Evolutionary conservation across 345 rosid genomes (phyloP).

Genomic region (Leavenworthia alabamica): DNA sequence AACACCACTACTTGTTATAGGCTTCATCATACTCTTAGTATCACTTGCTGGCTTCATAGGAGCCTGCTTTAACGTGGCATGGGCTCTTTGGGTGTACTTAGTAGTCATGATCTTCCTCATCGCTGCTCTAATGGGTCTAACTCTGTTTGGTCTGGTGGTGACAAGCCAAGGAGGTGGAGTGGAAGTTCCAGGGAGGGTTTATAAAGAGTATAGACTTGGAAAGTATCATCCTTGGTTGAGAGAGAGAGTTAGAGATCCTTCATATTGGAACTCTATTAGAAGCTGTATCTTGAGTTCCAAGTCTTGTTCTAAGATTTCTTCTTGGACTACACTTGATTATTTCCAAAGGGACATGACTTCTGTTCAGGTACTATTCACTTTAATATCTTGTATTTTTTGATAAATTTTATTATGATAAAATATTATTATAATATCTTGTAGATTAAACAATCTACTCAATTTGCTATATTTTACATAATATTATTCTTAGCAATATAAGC

Average conservation of each 20-base stretch:
- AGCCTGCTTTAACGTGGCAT: conserved; percentile 75
- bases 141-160: conserved; percentile 73
- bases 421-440: too few species aligned
- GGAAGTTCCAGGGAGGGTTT: conserved; percentile 56
- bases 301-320: conserved; percentile 53
- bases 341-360: conserved; percentile 53
- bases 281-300: conserved; percentile 69
- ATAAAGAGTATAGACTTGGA: conserved; percentile 63
- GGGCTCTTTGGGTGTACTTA: conserved; percentile 95
- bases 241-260: conserved; percentile 50
- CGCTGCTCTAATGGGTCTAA: conserved; percentile 58
- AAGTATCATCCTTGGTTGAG: conserved; percentile 84
- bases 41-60: conserved; percentile 92
- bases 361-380: conserved; percentile 48
- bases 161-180: conserved; percentile 76
- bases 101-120: conserved; percentile 78
- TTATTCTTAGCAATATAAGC: background rate
- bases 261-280: conserved; percentile 62
- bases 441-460: background rate
- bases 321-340: conserved; percentile 90
- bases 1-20: conserved; percentile 71
- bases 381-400: background rate
- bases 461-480: background rate
- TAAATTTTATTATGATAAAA: too few species aligned
- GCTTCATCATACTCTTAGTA: conserved; percentile 64